Percentiles rank a stretch among this genome's conserved stretches.
phyloP scores from a whole-genome alignment of 768 basidiomycete species.

The Macrolepiota fuliginosa region DNA sequence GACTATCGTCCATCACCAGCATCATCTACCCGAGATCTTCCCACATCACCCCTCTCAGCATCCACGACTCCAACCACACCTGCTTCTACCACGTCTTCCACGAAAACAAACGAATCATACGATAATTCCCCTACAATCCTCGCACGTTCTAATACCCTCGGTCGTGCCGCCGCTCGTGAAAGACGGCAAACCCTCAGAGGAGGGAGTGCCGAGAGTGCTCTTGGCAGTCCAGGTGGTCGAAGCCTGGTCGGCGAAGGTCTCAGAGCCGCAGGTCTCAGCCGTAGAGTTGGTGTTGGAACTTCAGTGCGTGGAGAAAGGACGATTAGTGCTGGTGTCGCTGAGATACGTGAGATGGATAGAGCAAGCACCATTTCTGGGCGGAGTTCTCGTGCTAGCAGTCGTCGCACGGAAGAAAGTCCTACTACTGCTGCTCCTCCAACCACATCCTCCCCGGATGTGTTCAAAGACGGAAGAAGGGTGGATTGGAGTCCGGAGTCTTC shows the following conservation, averaged over 20 bases:
- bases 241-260: conserved; percentile 67
- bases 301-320: conserved; percentile 8
- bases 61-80: background rate
- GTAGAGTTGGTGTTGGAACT: conserved; percentile 19
- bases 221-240: conserved; percentile 43
- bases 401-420: background rate
- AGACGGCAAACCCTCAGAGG: conserved; percentile 55
- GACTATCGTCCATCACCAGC: conserved; percentile 23
- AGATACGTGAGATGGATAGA: background rate
- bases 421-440: background rate
- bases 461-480: conserved; percentile 22
- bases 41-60: conserved; percentile 12
- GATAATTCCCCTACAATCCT: conserved; percentile 6
- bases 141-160: conserved; percentile 6
- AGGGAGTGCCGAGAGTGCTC: conserved; percentile 70
- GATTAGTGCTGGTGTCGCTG: background rate
- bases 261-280: conserved; percentile 65
- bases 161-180: conserved; percentile 27
- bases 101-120: background rate
- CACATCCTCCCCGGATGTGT: conserved; percentile 21
- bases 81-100: background rate
- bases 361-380: background rate
- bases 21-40: conserved; percentile 4
- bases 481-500: conserved; percentile 35
- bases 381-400: conserved; percentile 10